These are phyloP conservation scores for Neofusicoccum umdonicola DNA, from an alignment of 2,329 filamentous ascomycete genomes.

Conservation along the genomic window DNA sequence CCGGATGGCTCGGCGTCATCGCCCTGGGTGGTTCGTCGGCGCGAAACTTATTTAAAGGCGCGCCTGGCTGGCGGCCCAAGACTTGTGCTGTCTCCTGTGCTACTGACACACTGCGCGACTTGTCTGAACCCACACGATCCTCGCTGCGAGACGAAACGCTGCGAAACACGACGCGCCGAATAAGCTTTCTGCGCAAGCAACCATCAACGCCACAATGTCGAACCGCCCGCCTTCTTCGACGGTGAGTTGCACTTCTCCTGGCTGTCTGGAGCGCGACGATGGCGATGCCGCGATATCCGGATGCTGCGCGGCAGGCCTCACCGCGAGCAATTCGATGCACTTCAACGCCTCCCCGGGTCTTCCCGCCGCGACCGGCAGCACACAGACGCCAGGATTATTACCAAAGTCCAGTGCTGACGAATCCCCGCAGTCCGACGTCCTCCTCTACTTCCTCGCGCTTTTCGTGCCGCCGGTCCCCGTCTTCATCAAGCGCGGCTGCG, in stretches of 20 bases:
- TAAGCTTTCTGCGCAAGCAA: too few species aligned
- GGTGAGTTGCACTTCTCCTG: not conserved
- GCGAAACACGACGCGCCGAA: not conserved
- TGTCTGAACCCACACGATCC: too few species aligned
- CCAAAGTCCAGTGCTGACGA: not conserved
- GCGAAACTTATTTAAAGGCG: not conserved
- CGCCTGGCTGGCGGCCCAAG: too few species aligned
- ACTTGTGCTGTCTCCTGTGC: too few species aligned
- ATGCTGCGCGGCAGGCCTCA: not conserved
- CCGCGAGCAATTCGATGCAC: too few species aligned
- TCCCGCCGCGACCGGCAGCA: not conserved
- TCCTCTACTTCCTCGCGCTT: slow-evolving; percentile 33
- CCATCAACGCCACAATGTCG: not conserved
- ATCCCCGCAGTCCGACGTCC: slow-evolving; percentile 23
- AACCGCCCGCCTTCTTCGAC: slow-evolving; percentile 6
- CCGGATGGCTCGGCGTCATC: not conserved
- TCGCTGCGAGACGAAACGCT: not conserved
- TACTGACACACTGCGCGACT: too few species aligned
- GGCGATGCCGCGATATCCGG: not conserved
- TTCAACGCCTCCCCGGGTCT: too few species aligned
- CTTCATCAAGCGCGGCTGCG: slow-evolving; percentile 39
- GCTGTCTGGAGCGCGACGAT: not conserved
- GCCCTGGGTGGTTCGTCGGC: not conserved
- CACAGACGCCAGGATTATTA: not conserved
- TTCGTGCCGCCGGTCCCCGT: slow-evolving; percentile 41